Evolutionary conservation across 2,329 filamentous ascomycete genomes (phyloP), one percentile per base, ranked within the genome.

Genomic region (Penicillium thymicola): DNA sequence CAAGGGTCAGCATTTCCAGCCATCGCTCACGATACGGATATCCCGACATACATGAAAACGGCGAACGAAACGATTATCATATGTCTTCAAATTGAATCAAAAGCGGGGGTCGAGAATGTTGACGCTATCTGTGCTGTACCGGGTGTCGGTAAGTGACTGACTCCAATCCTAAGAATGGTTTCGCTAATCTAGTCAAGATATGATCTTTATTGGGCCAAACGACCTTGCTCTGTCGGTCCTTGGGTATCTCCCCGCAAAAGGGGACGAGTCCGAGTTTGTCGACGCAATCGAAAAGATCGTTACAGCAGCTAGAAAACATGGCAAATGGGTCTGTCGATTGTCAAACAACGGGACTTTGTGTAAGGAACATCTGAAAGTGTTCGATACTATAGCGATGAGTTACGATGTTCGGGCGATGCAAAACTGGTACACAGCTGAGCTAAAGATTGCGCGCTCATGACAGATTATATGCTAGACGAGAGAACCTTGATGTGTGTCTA

Each of bases 291-390:
- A 78, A 41, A 82, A 78, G 56, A 78, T 87, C 47, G 75, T 85
- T 4, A 74, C 75, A 11, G 85, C 86, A 2, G 81, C 83, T 4
- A 77, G 79, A 51, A 80, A 78, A 57, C 81, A 86, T 14, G 85
- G 85, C 18, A 89, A 89, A 74, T 88, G 87, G 75, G 81, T 81
- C 4, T 87, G 83, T 0, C 73, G 78, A 2, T 72, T 82, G 69
- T 75, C 76, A 1, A 79, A 80, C 54, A 71, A 80, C 62, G 76
- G 77, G 46, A 65, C 65, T 6, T 57, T 63, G 50, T 71, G 73
- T 16, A 80, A 78, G 69, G 69, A 76, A 59, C 70, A 66, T 14
- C 64, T 68, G 46, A 54, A 68, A 28, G 64, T 51, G 16, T 80
- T 73, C 64, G 78, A 81, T 58, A 78, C 72, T 0, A 75, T 78